Conservation (phyloP, 2,329 filamentous ascomycete genomes). For the Diaporthe citrichinensis region DNA sequence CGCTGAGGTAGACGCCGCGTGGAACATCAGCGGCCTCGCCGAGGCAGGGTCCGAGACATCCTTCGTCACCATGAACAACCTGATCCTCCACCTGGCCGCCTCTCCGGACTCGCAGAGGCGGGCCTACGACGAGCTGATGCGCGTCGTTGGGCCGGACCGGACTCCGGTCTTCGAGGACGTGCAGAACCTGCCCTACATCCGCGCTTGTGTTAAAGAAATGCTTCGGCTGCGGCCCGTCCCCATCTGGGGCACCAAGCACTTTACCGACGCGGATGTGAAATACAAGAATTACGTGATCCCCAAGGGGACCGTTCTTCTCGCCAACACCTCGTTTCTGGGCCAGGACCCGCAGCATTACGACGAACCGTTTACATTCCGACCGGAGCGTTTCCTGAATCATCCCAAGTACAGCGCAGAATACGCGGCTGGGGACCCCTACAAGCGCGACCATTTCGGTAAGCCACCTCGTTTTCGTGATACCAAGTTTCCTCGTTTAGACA, state of each 20-base stretch:
- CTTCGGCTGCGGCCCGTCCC: constrained; percentile 36
- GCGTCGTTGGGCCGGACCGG: constrained; percentile 51
- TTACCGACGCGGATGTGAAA: constrained; percentile 58
- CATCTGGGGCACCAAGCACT: constrained; percentile 57
- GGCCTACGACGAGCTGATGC: constrained; percentile 59
- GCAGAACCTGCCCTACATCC: constrained; percentile 43
- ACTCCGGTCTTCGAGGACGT: constrained; percentile 50
- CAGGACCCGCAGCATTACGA: constrained; percentile 44
- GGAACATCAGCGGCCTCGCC: constrained; percentile 47
- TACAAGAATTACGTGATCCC: constrained; percentile 62
- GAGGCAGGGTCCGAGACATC: constrained; percentile 58
- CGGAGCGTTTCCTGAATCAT: constrained; percentile 43
- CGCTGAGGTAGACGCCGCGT: constrained; percentile 46
- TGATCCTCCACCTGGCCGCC: constrained; percentile 45
- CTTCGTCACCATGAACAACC: constrained; percentile 51
- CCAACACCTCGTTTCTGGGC: constrained; percentile 50
- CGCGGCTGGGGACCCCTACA: constrained; percentile 47
- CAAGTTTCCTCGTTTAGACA: background rate
- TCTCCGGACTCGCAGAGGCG: constrained; percentile 50
- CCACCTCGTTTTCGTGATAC: background rate
- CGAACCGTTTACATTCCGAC: constrained; percentile 42
- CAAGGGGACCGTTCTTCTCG: constrained; percentile 56
- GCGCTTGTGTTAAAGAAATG: constrained; percentile 35
- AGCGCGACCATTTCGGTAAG: constrained; percentile 55
- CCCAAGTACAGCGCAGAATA: constrained; percentile 44